phyloP scores from a whole-genome alignment of 2,329 filamentous ascomycete genomes.

The Aspergillus aculeatinus region DNA sequence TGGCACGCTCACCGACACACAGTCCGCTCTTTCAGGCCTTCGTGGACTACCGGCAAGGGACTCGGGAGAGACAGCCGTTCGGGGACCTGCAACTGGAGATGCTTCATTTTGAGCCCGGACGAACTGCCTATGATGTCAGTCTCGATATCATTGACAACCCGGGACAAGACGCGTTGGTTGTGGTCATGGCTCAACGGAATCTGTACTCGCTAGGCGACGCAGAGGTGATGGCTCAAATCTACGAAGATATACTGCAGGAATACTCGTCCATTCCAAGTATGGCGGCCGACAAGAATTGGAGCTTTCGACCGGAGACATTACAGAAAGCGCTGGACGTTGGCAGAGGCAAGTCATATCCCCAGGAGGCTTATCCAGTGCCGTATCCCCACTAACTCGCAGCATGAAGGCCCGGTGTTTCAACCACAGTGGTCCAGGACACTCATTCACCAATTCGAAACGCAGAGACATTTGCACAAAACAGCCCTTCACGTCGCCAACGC shows the following conservation, averaged over 20 bases:
- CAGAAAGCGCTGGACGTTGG: too few relatives aligned
- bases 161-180: slow-evolving; percentile 14
- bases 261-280: too few relatives aligned
- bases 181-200: slow-evolving; percentile 30
- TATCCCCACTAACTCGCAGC: too few relatives aligned
- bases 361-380: too few relatives aligned
- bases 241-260: slow-evolving; percentile 13
- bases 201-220: slow-evolving; percentile 30
- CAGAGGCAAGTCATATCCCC: too few relatives aligned
- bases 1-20: slow-evolving; percentile 39
- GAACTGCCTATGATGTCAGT: slow-evolving; percentile 33
- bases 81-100: slow-evolving; percentile 18
- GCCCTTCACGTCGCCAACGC: slow-evolving; percentile 38
- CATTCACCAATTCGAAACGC: slow-evolving; percentile 36
- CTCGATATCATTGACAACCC: slow-evolving; percentile 42
- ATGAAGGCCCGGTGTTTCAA: too few relatives aligned
- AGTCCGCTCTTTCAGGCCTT: slow-evolving; percentile 54
- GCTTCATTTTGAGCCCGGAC: slow-evolving; percentile 18
- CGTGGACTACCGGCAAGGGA: slow-evolving; percentile 48
- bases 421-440: too few relatives aligned
- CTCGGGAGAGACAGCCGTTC: slow-evolving; percentile 28
- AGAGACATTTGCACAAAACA: slow-evolving; percentile 26
- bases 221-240: slow-evolving; percentile 26
- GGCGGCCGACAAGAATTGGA: too few relatives aligned
- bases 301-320: too few relatives aligned